Evolutionary conservation across 208 protist species (phyloP), one percentile per base, ranked within the genome.

Genomic region (Phytomonas francai): DNA sequence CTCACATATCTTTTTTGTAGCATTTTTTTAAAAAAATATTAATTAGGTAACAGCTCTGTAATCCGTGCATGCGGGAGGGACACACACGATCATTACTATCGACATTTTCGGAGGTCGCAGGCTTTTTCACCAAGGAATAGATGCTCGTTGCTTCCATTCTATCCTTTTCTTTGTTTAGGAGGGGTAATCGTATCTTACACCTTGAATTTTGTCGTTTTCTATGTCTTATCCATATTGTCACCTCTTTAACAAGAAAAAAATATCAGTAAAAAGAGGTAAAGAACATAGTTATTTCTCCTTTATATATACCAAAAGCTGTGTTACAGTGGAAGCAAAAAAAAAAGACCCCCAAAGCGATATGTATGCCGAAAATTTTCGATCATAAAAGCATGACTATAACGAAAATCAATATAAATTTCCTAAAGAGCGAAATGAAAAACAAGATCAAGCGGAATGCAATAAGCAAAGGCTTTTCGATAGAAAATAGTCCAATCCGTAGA

Each of bases 361-460:
- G 39, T 2, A 12, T 19, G 12, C 16, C 39, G 33, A 49, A 49
- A 19, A 19, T 49, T 49, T 49, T 19, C 39, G 39, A 49, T 12
- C 16, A 49, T 16, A 65, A 63, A 57, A 57, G 4, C 27, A 39
- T 32, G 32, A 29, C 63, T 67, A 59, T 28, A 39, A 39, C 34
- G 12, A 60, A 61, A 60, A 31, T 27, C 7, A 71, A 65, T 49
- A 36, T 57, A 71, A 45, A 56, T 16, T 39, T 3, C n/a, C 28
- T 67, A 34, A 28, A 33, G 7, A 32, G 6, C 22, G 34, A 54
- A 72, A 67, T 59, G 11, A 59, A 22, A 72, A 67, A 67, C 39
- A 49, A 49, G 39, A 49, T 12, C 2, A 49, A 9, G 39, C 4
- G 39, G 39, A 49, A 49, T 49, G 39, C 14, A 49, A 49, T 19